Evolutionary conservation across 202 grass and related monocot genomes (phyloP), one percentile per base, ranked within the genome.

Genomic region (Panicum hallii): DNA sequence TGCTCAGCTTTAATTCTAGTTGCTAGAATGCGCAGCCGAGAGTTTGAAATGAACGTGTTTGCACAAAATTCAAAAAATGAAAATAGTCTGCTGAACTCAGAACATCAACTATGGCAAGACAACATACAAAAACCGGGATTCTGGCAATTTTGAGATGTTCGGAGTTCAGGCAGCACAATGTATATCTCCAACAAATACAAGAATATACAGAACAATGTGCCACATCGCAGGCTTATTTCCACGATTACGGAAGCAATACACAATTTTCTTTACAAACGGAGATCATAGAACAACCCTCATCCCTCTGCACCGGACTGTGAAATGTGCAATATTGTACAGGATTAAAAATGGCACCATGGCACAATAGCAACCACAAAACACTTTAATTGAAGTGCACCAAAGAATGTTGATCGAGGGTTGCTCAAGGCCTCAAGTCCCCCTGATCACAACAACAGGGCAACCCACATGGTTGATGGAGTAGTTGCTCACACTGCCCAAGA

Each of bases 401-500:
- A 70, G 67, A 62, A 87, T 84, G 60, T 47, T 72, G 54, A 82
- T 28, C 0, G 15, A 90, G 63, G 50, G 80, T 49, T 42, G 55
- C 62, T 79, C 78, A 38, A 4, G 36, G 36, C 36, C 36, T 38
- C 36, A 92, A 16, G 87, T 90, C 9, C 88, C 89, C 85, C 95
- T 98, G 75, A 92, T 98, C 11, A 98, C 95, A 45, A 95, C 74
- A 74, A 95, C 95, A 40, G 95, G 95, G 47, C 93, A 89, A 44
- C 80, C 76, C 14, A 95, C 95, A 87, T 95, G 88, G 72, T 98
- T 98, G 85, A 90, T 89, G 84, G 91, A 98, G 83, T 89, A 94
- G 83, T 98, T 98, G 88, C 95, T 98, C 36, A 95, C 91, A 60
- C 95, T 98, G 19, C 95, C 95, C 86, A 98, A 73, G 83, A 98